Evolutionary conservation across 2,329 filamentous ascomycete species (phyloP).

Genomic region (Zasmidium cellare): DNA sequence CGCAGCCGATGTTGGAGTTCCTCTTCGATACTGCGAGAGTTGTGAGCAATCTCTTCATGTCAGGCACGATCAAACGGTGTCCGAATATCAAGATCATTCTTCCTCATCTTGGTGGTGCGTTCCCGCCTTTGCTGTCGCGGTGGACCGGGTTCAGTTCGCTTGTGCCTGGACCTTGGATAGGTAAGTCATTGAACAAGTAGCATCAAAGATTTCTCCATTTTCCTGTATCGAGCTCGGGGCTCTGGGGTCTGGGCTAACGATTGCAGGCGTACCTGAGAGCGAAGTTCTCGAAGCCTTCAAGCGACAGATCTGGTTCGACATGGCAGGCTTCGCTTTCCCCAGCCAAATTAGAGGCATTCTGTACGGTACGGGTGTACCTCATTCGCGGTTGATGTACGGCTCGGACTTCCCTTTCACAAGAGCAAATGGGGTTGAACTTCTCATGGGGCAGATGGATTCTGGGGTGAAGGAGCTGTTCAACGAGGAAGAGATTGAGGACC

Average conservation of each 20-base stretch:
- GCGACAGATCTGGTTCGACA: constrained; percentile 53
- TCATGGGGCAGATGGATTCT: constrained; percentile 44
- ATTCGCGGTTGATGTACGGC: constrained; percentile 52
- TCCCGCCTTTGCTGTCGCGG: constrained; percentile 48
- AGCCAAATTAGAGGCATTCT: constrained; percentile 51
- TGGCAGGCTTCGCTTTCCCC: constrained; percentile 54
- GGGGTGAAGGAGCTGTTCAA: constrained; percentile 41
- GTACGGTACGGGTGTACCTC: constrained; percentile 38
- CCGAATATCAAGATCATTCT: constrained; percentile 51
- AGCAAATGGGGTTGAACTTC: constrained; percentile 35
- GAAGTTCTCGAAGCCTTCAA: constrained; percentile 36
- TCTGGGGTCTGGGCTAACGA: too few relatives aligned
- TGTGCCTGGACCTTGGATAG: constrained; percentile 36
- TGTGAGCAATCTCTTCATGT: constrained; percentile 51
- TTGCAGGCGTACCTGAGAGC: constrained; percentile 27
- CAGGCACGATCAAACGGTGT: constrained; percentile 47
- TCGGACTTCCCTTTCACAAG: constrained; percentile 54
- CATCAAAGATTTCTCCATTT: too few relatives aligned
- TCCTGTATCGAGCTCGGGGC: too few relatives aligned
- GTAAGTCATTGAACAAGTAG: too few relatives aligned
- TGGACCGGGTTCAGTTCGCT: constrained; percentile 43
- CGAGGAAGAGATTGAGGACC: constrained; percentile 35
- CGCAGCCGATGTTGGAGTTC: constrained; percentile 52
- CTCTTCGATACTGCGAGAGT: constrained; percentile 55
- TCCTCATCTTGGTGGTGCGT: constrained; percentile 49